Evolutionary conservation across 2,329 filamentous ascomycete genomes (phyloP), one percentile per base, ranked within the genome.

Genomic region (Trichophyton rubrum): DNA sequence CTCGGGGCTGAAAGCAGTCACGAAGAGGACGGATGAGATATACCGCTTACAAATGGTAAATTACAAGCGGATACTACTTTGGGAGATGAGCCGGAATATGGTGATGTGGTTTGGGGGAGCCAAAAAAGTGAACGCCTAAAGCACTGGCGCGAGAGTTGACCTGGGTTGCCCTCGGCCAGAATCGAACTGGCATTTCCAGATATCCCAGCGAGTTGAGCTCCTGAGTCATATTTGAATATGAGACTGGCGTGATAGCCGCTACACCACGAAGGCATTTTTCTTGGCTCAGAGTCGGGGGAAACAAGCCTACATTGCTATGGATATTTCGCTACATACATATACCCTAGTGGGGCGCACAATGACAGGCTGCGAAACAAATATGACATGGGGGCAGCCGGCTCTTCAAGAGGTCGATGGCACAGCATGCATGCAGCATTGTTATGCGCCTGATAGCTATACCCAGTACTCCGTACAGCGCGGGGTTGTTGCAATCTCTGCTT

Each of bases 231-330:
- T 17, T 33, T 55, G 33, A 7, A 17, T 55, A 55, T 55, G 51
- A 55, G 51, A 55, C 51, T 55, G 51, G 51, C 51, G 51, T 55
- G 51, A 55, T 55, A 55, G n/a, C 51, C 51, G n/a, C 51, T 55
- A 55, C 51, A 55, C 51, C 51, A 55, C 51, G 51, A 55, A 55
- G 51, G 51, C 51, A 13, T 27, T 55, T 9, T 27, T 15, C 33
- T 55, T 55, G 15, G 51, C 51, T 30, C 17, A 13, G 45, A 7
- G 11, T 17, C 27, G 51, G 3, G n/a, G 51, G 22, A 55, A 13
- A 7, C 20, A 15, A 55, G 51, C 17, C n/a, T 15, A 17, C n/a
- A 33, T 35, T 55, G 30, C 17, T 55, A 27, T 55, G 30, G 51
- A n/a, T 53, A 55, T 35, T 55, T 55, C 27, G 51, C 51, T 20